Evolutionary conservation across 352 stramenopile genomes (phyloP).

Genomic region (Elongisporangium prolatum): DNA sequence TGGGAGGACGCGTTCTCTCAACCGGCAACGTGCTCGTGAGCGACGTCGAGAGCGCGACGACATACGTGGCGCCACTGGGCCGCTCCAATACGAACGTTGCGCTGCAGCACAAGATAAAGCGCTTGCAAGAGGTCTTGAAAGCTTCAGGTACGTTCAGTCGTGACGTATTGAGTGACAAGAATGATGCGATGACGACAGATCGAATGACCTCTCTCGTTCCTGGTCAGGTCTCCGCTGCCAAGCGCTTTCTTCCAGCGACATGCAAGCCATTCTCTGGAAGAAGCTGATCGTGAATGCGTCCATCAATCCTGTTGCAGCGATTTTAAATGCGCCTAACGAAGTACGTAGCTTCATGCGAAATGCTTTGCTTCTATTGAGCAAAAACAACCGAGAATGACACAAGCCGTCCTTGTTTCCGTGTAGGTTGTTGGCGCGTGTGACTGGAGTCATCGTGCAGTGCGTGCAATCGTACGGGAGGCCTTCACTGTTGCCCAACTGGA

Average conservation of each 20-base stretch:
- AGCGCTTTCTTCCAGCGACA: slow-evolving; percentile 28
- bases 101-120: slow-evolving; percentile 15
- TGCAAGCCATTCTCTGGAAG: slow-evolving; percentile 65
- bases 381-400: slow-evolving; percentile 2
- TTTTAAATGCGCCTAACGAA: slow-evolving; percentile 53
- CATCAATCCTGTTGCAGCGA: slow-evolving; percentile 68
- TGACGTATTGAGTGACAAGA: background rate
- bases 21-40: slow-evolving; percentile 47
- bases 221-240: slow-evolving; percentile 43
- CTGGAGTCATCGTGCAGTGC: slow-evolving; percentile 36
- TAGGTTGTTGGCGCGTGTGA: slow-evolving; percentile 39
- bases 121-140: slow-evolving; percentile 25
- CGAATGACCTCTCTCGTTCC: no score
- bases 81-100: background rate
- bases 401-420: slow-evolving; percentile 1
- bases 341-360: slow-evolving; percentile 13
- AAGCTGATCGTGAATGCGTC: slow-evolving; percentile 81
- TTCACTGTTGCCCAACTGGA: slow-evolving; percentile 40
- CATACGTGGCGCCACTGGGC: slow-evolving; percentile 42
- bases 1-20: slow-evolving; percentile 35
- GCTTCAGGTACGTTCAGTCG: slow-evolving; percentile 27
- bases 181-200: background rate
- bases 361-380: no score
- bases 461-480: slow-evolving; percentile 55
- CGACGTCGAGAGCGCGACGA: slow-evolving; percentile 36